Conservation (phyloP, 345 rosid species). For the Balakata baccata region DNA sequence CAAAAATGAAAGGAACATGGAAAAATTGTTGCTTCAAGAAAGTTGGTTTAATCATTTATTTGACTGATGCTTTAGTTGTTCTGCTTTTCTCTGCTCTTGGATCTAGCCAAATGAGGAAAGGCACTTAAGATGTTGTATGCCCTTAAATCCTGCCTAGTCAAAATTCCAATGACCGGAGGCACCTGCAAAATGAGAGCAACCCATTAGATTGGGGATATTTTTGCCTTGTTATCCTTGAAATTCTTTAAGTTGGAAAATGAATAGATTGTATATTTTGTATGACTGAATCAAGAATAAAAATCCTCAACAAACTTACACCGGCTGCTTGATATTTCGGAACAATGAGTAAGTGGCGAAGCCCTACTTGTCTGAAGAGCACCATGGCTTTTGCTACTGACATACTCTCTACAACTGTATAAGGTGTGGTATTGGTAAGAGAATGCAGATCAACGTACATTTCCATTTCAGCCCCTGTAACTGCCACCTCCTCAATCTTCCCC, state of each 20-base stretch:
- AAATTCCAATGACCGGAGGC: slow-evolving; percentile 64
- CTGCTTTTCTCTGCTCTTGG: slow-evolving; percentile 41
- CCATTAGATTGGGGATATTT: background rate
- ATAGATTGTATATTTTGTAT: background rate
- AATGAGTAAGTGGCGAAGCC: slow-evolving; percentile 71
- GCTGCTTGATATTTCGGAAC: slow-evolving; percentile 69
- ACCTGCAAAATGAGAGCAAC: slow-evolving; percentile 37
- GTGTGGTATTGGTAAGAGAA: slow-evolving; percentile 85
- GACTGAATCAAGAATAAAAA: background rate
- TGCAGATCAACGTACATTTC: slow-evolving; percentile 82
- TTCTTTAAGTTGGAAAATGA: background rate
- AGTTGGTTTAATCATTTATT: background rate
- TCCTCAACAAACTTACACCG: slow-evolving; percentile 49
- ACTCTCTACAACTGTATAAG: slow-evolving; percentile 80
- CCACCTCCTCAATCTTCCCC: slow-evolving; percentile 59
- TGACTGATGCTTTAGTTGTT: slow-evolving; percentile 10
- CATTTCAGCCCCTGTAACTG: slow-evolving; percentile 69
- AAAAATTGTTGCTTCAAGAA: slow-evolving; percentile 22
- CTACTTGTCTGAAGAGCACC: slow-evolving; percentile 78
- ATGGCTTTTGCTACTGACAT: slow-evolving; percentile 90
- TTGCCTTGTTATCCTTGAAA: background rate
- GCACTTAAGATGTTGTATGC: slow-evolving; percentile 65
- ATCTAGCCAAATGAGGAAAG: slow-evolving; percentile 59
- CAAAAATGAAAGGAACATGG: slow-evolving; percentile 17
- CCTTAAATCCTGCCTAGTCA: slow-evolving; percentile 83